A percentile compares a stretch with the other conserved stretches of the same genome.
phyloP scores from a whole-genome alignment of 164 flowering plant species.

The Macadamia tetraphylla region DNA sequence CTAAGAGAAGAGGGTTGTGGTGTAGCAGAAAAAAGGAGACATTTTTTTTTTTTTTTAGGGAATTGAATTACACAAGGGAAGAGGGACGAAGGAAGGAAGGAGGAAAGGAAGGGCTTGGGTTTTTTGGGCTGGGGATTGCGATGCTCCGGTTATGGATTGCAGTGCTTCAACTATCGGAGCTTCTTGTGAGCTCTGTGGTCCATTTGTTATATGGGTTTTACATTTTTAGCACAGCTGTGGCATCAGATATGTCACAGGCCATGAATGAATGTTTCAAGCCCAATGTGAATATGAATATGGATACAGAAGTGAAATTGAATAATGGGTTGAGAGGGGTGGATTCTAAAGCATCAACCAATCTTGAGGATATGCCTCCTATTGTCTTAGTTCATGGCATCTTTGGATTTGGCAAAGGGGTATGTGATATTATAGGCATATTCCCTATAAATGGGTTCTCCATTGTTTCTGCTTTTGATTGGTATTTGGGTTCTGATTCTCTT shows the following conservation, averaged over 20 bases:
- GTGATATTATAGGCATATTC: background rate
- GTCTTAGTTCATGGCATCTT: conserved; percentile 96
- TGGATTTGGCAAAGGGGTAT: conserved; percentile 98
- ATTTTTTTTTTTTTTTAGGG: too few species aligned
- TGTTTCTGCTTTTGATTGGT: background rate
- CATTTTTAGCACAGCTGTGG: conserved; percentile 86
- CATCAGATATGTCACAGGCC: conserved; percentile 67
- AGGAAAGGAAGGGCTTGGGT: background rate
- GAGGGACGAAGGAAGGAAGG: too few species aligned
- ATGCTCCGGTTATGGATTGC: conserved; percentile 55
- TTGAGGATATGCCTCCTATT: conserved; percentile 67
- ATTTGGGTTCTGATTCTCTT: conserved; percentile 2
- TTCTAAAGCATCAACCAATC: conserved; percentile 3
- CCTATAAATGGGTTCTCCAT: conserved; percentile 7
- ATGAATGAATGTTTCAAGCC: conserved; percentile 47
- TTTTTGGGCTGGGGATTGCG: background rate
- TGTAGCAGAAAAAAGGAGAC: too few species aligned
- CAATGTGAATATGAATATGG: conserved; percentile 8
- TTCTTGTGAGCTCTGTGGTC: conserved; percentile 66
- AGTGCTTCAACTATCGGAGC: conserved; percentile 55
- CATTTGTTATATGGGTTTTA: conserved; percentile 85
- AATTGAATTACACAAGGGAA: too few species aligned
- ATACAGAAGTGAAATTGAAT: too few species aligned
- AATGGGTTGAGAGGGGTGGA: conserved; percentile 18
- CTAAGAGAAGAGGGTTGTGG: background rate